These are phyloP conservation scores for Cucurbita maxima DNA, from an alignment of 306 rosid species.

Conservation along the genomic window DNA sequence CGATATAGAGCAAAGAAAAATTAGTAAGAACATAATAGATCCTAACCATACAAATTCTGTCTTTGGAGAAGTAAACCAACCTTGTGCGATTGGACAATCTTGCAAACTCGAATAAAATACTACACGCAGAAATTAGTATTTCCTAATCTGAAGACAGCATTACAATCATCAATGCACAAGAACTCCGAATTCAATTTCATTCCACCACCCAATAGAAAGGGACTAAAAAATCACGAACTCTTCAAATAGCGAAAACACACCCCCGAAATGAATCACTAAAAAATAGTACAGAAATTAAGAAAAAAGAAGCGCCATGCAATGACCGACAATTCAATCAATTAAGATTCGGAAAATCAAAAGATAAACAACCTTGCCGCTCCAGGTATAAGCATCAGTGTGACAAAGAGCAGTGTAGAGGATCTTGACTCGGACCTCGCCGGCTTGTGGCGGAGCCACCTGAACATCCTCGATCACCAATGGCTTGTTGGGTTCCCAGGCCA, in stretches of 20 bases:
- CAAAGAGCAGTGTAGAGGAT: slow-evolving; percentile 80
- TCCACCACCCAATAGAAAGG: not conserved
- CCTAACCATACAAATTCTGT: not conserved
- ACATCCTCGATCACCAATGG: slow-evolving; percentile 73
- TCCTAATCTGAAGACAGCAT: not conserved
- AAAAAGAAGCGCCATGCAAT: not conserved
- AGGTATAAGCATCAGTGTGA: slow-evolving; percentile 86
- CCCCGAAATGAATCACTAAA: not conserved
- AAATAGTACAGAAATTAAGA: not conserved
- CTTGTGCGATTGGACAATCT: not conserved
- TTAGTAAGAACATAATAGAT: not conserved
- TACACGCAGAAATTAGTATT: not conserved
- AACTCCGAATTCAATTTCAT: not conserved
- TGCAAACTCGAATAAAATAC: not conserved
- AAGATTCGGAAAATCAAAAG: not conserved
- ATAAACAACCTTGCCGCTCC: slow-evolving; percentile 71
- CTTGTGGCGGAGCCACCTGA: slow-evolving; percentile 80
- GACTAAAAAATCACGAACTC: not conserved
- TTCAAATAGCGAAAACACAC: not conserved
- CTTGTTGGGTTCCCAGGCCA: slow-evolving; percentile 97
- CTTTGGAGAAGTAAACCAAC: not conserved
- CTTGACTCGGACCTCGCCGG: slow-evolving; percentile 75
- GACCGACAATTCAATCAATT: not conserved
- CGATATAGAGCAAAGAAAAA: not conserved
- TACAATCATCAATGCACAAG: not conserved